These are phyloP conservation scores for Solioccasus polychromus DNA, from an alignment of 768 basidiomycete species.

Conservation along the genomic window DNA sequence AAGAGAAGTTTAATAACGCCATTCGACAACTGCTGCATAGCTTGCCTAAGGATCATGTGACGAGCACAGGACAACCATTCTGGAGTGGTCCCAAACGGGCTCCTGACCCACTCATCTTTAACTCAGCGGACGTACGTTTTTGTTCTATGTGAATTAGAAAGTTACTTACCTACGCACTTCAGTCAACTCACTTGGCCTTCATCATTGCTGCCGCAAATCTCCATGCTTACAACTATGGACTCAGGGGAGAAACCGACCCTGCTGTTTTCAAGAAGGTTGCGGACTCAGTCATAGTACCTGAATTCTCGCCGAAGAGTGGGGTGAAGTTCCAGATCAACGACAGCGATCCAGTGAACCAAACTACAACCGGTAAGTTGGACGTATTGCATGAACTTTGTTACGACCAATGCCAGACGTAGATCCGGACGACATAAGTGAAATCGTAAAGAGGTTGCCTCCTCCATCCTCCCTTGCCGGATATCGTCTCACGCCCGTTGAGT, in stretches of 20 bases:
- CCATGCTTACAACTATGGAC: slow-evolving; percentile 96
- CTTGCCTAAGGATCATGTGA: slow-evolving; percentile 90
- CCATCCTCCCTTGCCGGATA: slow-evolving; percentile 96
- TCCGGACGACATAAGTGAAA: slow-evolving; percentile 49
- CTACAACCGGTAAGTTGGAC: slow-evolving; percentile 22
- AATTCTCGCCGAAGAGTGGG: slow-evolving; percentile 90
- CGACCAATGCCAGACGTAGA: slow-evolving; percentile 31
- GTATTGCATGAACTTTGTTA: background rate
- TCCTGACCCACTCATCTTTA: slow-evolving; percentile 85
- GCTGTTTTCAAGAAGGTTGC: slow-evolving; percentile 79
- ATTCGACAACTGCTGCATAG: slow-evolving; percentile 92
- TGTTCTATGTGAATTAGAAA: background rate
- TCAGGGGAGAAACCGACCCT: slow-evolving; percentile 84
- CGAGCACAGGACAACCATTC: slow-evolving; percentile 92
- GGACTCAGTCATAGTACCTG: slow-evolving; percentile 80
- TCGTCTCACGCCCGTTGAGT: slow-evolving; percentile 91
- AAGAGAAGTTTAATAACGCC: slow-evolving; percentile 88
- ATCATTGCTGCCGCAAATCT: slow-evolving; percentile 93
- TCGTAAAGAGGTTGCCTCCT: slow-evolving; percentile 71
- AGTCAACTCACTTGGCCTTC: slow-evolving; percentile 86
- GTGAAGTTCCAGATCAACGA: slow-evolving; percentile 94
- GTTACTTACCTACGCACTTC: slow-evolving; percentile 10
- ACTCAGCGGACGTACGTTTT: slow-evolving; percentile 76
- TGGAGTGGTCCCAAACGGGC: slow-evolving; percentile 99
- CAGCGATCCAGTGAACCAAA: slow-evolving; percentile 77